Conservation (phyloP, 257 asterid genomes). For the Solanum virginianum region DNA sequence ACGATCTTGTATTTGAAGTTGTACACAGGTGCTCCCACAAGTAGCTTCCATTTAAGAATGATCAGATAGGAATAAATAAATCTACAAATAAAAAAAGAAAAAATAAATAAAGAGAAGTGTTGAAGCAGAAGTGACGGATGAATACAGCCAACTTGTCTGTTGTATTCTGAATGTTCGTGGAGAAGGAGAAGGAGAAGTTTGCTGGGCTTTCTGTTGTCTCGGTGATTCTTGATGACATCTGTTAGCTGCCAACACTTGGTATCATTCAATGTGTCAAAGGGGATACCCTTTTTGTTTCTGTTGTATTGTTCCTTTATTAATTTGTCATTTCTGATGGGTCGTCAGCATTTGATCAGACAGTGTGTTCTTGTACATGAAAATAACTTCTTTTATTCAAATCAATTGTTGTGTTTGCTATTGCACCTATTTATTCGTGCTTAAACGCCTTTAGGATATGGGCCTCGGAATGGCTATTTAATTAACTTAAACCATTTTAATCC, state of each 20-base stretch:
- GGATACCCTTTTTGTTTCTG: not conserved
- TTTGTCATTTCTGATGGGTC: not conserved
- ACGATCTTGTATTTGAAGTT: not conserved
- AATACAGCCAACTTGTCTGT: not conserved
- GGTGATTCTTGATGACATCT: not conserved
- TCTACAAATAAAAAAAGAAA: not conserved
- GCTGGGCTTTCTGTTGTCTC: not conserved
- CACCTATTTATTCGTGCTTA: not conserved
- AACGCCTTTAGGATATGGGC: not conserved
- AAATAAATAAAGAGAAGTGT: not conserved
- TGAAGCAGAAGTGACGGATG: not conserved
- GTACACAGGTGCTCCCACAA: not conserved
- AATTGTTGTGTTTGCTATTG: not conserved
- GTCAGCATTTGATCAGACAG: not conserved
- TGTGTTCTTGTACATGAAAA: slow-evolving; percentile 1
- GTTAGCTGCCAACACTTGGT: not conserved
- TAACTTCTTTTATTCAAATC: not conserved
- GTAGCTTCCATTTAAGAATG: not conserved
- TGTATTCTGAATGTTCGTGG: not conserved
- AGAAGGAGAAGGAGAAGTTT: not conserved
- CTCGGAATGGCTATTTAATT: not conserved
- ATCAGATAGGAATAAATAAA: not conserved
- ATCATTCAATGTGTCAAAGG: slow-evolving; percentile 4
- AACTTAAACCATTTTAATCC: not conserved
- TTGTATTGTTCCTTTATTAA: not conserved